Evolutionary conservation across 1,284 basidiomycete genomes (phyloP).

Genomic region (Lignosus rhinocerotis): DNA sequence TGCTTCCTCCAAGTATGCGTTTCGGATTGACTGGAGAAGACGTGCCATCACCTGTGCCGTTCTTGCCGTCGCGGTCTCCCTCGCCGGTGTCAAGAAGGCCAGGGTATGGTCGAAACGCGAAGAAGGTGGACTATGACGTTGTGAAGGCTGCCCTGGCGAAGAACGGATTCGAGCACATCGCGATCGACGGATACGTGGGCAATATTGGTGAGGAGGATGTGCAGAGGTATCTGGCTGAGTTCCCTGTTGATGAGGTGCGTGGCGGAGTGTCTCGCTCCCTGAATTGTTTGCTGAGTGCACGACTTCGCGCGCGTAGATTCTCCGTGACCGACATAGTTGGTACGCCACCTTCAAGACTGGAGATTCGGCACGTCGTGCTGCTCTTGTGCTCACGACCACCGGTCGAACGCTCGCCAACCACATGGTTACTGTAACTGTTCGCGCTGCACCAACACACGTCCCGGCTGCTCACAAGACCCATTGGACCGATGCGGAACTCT

Average conservation of each 20-base stretch:
- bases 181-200: conserved; percentile 51
- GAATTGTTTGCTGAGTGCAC: conserved; percentile 2
- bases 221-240: conserved; percentile 56
- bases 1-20: conserved; percentile 18
- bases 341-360: conserved; percentile 68
- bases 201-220: conserved; percentile 68
- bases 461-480: conserved; percentile 43
- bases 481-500: conserved; percentile 60
- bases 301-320: conserved; percentile 42
- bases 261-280: neutral
- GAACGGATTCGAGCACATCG: conserved; percentile 67
- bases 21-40: conserved; percentile 19
- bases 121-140: conserved; percentile 42
- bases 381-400: conserved; percentile 53
- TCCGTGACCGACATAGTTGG: conserved; percentile 66
- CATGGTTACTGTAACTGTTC: conserved; percentile 56
- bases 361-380: conserved; percentile 62
- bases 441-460: conserved; percentile 44
- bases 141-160: conserved; percentile 56
- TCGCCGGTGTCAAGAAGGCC: conserved; percentile 45
- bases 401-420: conserved; percentile 57
- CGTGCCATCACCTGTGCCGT: conserved; percentile 16
- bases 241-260: conserved; percentile 67
- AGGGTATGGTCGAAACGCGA: conserved; percentile 33
- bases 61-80: conserved; percentile 44